Evolutionary conservation across 2,329 filamentous ascomycete genomes (phyloP).

Genomic region (Aspergillus intermedius): DNA sequence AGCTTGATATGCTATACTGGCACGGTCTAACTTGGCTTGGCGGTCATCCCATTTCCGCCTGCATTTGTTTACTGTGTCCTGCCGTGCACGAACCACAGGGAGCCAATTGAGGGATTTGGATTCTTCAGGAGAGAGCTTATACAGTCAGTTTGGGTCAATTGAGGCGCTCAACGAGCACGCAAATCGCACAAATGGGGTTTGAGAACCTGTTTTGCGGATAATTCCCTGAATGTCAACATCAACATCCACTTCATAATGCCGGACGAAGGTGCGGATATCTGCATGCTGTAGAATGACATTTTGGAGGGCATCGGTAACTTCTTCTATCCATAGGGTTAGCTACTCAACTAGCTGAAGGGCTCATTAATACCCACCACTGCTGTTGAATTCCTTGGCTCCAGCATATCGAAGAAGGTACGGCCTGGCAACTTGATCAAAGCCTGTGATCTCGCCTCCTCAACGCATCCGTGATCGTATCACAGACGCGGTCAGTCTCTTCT

Average conservation of each 20-base stretch:
- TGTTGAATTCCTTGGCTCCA: conserved; percentile 28
- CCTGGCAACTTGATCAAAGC: too few relatives aligned
- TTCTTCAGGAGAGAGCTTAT: conserved; percentile 14
- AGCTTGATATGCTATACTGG: conserved; percentile 6
- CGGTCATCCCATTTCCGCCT: conserved; percentile 13
- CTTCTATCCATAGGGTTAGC: neutral
- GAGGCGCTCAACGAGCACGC: too few relatives aligned
- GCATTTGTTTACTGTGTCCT: neutral
- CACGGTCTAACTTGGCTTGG: conserved; percentile 10
- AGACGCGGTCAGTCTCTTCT: conserved; percentile 18
- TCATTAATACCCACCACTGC: conserved; percentile 23
- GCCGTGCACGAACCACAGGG: neutral
- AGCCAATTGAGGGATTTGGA: conserved; percentile 19
- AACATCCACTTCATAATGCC: conserved; percentile 22
- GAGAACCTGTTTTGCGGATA: conserved; percentile 12
- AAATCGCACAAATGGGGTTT: conserved; percentile 19
- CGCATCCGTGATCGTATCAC: conserved; percentile 20
- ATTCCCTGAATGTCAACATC: conserved; percentile 21
- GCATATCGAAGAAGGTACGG: conserved; percentile 28
- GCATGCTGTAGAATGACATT: neutral
- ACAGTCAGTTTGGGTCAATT: too few relatives aligned
- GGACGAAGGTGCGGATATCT: conserved; percentile 21
- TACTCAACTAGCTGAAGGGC: neutral
- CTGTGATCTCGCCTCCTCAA: conserved; percentile 25
- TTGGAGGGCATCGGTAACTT: neutral